A percentile compares a stretch with the other conserved stretches of the same genome.
Evolutionary conservation across 306 rosid species (phyloP).

Genomic region (Trifolium pratense): DNA sequence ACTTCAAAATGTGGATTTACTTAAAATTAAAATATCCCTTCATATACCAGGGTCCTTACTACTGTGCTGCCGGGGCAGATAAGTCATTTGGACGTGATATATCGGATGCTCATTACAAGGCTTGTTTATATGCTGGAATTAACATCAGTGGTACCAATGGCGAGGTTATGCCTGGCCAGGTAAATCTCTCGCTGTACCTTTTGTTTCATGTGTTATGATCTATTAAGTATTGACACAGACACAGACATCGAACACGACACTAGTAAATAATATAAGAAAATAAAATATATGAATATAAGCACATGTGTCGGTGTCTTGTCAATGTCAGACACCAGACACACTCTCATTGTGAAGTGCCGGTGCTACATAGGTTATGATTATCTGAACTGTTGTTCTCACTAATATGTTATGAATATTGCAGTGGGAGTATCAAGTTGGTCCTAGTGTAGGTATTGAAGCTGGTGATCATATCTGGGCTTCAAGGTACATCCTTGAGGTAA

Average conservation of each 20-base stretch:
- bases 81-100: conserved; percentile 99
- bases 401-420: conserved; percentile 46
- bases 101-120: conserved; percentile 99
- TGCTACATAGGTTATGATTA: conserved; percentile 25
- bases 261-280: neutral
- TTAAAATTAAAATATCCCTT: conserved; percentile 15
- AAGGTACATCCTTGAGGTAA: conserved; percentile 97
- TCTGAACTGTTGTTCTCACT: conserved; percentile 35
- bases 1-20: conserved; percentile 12
- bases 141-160: conserved; percentile 98
- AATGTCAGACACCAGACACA: neutral
- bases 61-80: conserved; percentile 94
- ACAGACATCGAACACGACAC: neutral
- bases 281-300: neutral
- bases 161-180: conserved; percentile 99
- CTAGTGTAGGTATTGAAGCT: conserved; percentile 97
- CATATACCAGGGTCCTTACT: conserved; percentile 84
- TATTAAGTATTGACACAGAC: neutral
- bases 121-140: conserved; percentile 96
- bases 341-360: neutral
- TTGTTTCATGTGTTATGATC: conserved; percentile 32
- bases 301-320: neutral
- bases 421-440: conserved; percentile 99
- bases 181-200: conserved; percentile 44
- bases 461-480: conserved; percentile 92